Evolutionary conservation across 495 filamentous ascomycete genomes (phyloP).

Genomic region (Letharia columbiana): DNA sequence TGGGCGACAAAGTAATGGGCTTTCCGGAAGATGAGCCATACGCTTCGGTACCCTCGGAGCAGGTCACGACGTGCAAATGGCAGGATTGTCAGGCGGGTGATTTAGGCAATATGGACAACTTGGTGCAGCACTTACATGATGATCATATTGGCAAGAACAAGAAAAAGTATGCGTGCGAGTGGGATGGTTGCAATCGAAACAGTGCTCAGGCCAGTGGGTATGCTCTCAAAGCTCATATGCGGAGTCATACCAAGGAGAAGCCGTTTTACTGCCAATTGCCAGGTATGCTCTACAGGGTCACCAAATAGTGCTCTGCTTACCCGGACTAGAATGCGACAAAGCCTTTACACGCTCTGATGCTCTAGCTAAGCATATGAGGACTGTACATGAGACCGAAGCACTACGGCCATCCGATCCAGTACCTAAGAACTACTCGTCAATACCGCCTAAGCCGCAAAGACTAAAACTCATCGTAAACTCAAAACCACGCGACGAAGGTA

Average conservation of each 20-base stretch:
- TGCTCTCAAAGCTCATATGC: slow-evolving; percentile 91
- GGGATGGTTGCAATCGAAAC: slow-evolving; percentile 83
- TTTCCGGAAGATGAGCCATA: slow-evolving; percentile 68
- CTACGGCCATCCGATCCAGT: slow-evolving; percentile 81
- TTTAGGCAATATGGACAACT: slow-evolving; percentile 81
- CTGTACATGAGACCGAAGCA: slow-evolving; percentile 94
- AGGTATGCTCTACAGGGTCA: slow-evolving; percentile 44
- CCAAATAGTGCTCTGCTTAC: slow-evolving; percentile 1
- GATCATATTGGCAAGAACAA: slow-evolving; percentile 79
- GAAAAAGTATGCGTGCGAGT: slow-evolving; percentile 90
- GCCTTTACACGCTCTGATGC: slow-evolving; percentile 96
- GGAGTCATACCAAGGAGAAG: slow-evolving; percentile 95
- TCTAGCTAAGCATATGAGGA: slow-evolving; percentile 96
- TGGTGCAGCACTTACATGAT: slow-evolving; percentile 89
- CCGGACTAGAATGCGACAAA: slow-evolving; percentile 82
- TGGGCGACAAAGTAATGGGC: slow-evolving; percentile 39
- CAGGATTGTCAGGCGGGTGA: slow-evolving; percentile 75
- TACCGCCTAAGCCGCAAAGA: slow-evolving; percentile 45
- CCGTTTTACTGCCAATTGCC: slow-evolving; percentile 94
- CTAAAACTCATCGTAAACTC: slow-evolving; percentile 58
- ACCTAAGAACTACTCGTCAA: slow-evolving; percentile 60
- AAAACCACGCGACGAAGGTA: slow-evolving; percentile 43
- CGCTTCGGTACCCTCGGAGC: slow-evolving; percentile 52
- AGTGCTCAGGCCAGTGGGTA: slow-evolving; percentile 84
- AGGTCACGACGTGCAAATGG: slow-evolving; percentile 85